Evolutionary conservation across 768 basidiomycete species (phyloP).

Genomic region (Chalciporus piperatus): DNA sequence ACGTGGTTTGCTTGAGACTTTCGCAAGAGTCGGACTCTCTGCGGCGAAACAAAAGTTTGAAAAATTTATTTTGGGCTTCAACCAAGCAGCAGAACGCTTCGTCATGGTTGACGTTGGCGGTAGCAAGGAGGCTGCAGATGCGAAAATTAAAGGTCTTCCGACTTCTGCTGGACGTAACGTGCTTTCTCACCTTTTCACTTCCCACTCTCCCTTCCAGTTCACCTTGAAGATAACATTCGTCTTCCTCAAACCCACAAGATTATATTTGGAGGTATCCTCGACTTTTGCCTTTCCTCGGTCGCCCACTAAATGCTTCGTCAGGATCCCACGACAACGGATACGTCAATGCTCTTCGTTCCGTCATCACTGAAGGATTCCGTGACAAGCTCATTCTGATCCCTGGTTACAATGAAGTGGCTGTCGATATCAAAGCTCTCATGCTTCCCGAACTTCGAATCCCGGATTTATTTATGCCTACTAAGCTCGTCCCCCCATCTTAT

Average conservation of each 20-base stretch:
- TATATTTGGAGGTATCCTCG: slow-evolving; percentile 58
- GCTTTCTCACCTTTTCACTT: slow-evolving; percentile 16
- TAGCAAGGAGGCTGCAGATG: slow-evolving; percentile 72
- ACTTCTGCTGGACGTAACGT: not conserved
- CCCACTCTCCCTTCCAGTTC: slow-evolving; percentile 27
- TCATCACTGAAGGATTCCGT: slow-evolving; percentile 62
- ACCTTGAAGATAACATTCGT: slow-evolving; percentile 41
- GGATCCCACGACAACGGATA: slow-evolving; percentile 78
- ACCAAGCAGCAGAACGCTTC: slow-evolving; percentile 65
- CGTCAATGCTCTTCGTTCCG: slow-evolving; percentile 56
- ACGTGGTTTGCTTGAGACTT: slow-evolving; percentile 52
- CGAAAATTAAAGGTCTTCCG: slow-evolving; percentile 67
- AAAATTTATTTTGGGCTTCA: slow-evolving; percentile 67
- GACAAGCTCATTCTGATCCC: slow-evolving; percentile 64
- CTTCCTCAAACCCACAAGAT: slow-evolving; percentile 64
- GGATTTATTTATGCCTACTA: slow-evolving; percentile 58
- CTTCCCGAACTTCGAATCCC: slow-evolving; percentile 54
- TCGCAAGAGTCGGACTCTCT: slow-evolving; percentile 35
- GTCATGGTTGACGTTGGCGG: slow-evolving; percentile 67
- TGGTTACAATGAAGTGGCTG: slow-evolving; percentile 60
- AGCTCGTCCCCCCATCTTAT: slow-evolving; percentile 38
- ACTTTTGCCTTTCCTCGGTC: not conserved
- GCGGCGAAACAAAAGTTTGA: slow-evolving; percentile 47
- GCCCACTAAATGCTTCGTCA: slow-evolving; percentile 22
- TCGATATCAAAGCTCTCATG: slow-evolving; percentile 53